Percentiles rank a stretch among this genome's conserved stretches.
phyloP scores from a whole-genome alignment of 2,329 filamentous ascomycete genomes.

The Hypoxylon sp. region DNA sequence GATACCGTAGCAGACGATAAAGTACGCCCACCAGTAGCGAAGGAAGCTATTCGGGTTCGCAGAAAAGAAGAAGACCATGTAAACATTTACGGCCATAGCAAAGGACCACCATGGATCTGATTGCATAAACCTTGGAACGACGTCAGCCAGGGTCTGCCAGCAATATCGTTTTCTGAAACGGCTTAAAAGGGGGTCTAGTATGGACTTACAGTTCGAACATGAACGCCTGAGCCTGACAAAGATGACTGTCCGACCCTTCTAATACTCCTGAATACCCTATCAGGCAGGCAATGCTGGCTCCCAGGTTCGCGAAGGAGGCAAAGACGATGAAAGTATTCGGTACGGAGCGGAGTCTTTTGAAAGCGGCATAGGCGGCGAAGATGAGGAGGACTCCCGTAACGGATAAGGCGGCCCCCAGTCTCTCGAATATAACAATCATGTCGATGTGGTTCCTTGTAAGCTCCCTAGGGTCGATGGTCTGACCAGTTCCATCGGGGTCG shows the following conservation, averaged over 20 bases:
- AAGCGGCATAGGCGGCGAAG: slow-evolving; percentile 66
- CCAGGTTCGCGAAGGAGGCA: slow-evolving; percentile 71
- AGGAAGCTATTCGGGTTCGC: slow-evolving; percentile 76
- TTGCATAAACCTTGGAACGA: slow-evolving; percentile 78
- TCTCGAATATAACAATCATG: slow-evolving; percentile 65
- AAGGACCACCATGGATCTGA: slow-evolving; percentile 84
- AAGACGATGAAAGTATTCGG: slow-evolving; percentile 75
- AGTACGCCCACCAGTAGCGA: slow-evolving; percentile 80
- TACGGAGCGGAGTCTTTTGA: slow-evolving; percentile 69
- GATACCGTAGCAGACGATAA: slow-evolving; percentile 78
- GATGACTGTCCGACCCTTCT: slow-evolving; percentile 64
- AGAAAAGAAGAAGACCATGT: slow-evolving; percentile 75
- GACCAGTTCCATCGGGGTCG: slow-evolving; percentile 29
- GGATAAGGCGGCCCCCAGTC: slow-evolving; percentile 68
- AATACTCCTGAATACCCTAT: slow-evolving; percentile 77
- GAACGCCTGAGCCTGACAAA: slow-evolving; percentile 75
- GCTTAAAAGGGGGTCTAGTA: not conserved
- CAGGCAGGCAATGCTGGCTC: slow-evolving; percentile 75
- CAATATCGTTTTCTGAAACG: not conserved
- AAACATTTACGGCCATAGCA: slow-evolving; percentile 87
- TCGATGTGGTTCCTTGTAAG: slow-evolving; percentile 55
- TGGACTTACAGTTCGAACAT: slow-evolving; percentile 75
- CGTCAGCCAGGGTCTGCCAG: slow-evolving; percentile 23
- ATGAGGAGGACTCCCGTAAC: slow-evolving; percentile 66
- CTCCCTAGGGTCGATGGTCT: slow-evolving; percentile 3